Evolutionary conservation across 192 early-diverging fungal species (phyloP), one percentile per base, ranked within the genome.

Genomic region (Backusella morwellensis): DNA sequence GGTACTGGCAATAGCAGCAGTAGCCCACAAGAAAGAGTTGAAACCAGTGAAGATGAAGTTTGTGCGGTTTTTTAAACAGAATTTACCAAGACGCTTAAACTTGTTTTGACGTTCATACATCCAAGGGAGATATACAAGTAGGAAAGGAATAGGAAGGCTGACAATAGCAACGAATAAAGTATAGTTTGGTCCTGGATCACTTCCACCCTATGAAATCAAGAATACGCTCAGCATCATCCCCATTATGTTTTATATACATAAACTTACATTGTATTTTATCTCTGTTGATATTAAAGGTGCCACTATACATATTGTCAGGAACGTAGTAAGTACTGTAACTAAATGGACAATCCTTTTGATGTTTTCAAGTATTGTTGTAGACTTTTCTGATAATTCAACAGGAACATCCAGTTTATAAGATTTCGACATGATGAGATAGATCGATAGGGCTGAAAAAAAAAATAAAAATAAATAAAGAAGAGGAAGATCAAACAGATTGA

Each of bases 81-180:
- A 82, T 68, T 82, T 82, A 44, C 80, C 80, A 19, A 82, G 52
- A n/a, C 34, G 68, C 47, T 82, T 82, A 54, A 78, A 82, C 36
- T 82, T 82, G 35, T 78, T 75, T 5, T 82, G 66, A 7, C 38
- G 67, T 54, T 82, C 80, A 42, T 82, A 82, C 42, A 68, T 73
- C 80, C 80, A 82, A 35, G 80, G 80, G 19, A 82, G 78, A 66
- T 82, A 82, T 6, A 78, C 35, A 29, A 82, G 63, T 41, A 75
- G 19, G 14, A 78, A 44, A 8, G 80, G 77, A n/a, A 72, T 44
- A 50, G 70, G 54, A 14, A 78, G 17, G 68, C 72, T 78, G 15
- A 78, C n/a, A n/a, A 82, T 75, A 56, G 66, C 23, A 9, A 77
- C 77, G 19, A 78, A 68, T 14, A 78, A 21, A 2, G 80, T 75